Conservation (phyloP, 306 rosid genomes). For the Mimosa pudica region DNA sequence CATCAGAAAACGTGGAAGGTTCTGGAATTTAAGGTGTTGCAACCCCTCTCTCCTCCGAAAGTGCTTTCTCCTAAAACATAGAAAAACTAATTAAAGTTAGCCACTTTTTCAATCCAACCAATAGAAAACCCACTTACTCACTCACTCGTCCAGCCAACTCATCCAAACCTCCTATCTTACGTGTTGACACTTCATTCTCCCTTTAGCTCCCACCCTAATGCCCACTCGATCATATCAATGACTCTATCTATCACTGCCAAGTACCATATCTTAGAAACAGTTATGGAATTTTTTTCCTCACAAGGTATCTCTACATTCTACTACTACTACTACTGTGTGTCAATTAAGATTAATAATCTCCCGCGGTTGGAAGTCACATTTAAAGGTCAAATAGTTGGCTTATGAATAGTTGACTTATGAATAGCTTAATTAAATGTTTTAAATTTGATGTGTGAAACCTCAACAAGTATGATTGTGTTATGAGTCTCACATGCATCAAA, state of each 20-base stretch:
- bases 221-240: slow-evolving; percentile 25
- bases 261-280: too few species aligned
- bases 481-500: too few species aligned
- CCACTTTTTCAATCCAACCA: not conserved
- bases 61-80: not conserved
- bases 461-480: too few species aligned
- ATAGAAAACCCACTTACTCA: not conserved
- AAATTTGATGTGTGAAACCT: too few species aligned
- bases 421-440: too few species aligned
- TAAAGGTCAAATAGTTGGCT: too few species aligned
- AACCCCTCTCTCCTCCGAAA: not conserved
- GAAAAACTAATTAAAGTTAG: not conserved
- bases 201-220: not conserved
- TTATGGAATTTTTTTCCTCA: too few species aligned
- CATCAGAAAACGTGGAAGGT: slow-evolving; percentile 16
- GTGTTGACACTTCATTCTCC: not conserved
- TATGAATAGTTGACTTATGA: too few species aligned
- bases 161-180: not conserved
- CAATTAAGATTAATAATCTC: too few species aligned
- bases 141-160: not conserved
- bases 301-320: too few species aligned
- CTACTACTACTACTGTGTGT: too few species aligned
- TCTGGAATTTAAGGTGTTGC: slow-evolving; percentile 23
- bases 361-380: too few species aligned
- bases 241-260: slow-evolving; percentile 17